phyloP scores from a whole-genome alignment of 2,329 filamentous ascomycete genomes.

The Neophaeococcomyces aloes region DNA sequence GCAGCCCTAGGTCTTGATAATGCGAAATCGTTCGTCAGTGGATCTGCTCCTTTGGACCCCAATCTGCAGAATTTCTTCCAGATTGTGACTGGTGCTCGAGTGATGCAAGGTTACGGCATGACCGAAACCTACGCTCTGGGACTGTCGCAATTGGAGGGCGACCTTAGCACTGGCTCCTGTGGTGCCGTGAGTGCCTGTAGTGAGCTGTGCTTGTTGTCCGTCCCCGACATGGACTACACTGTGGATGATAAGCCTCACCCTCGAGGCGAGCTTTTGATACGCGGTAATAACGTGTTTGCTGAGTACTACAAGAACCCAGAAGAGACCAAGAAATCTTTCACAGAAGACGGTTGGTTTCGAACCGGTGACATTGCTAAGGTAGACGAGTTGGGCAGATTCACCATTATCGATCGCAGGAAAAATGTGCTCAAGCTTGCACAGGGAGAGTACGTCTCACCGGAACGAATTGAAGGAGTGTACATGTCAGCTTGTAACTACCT shows the following conservation, averaged over 20 bases:
- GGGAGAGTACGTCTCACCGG: conserved; percentile 95
- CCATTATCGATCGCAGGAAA: conserved; percentile 94
- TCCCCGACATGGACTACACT: conserved; percentile 89
- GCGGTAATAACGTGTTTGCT: conserved; percentile 67
- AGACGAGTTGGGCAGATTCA: conserved; percentile 75
- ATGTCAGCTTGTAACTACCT: conserved; percentile 70
- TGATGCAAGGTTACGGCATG: conserved; percentile 82
- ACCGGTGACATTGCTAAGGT: conserved; percentile 85
- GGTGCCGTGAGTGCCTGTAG: conserved; percentile 57
- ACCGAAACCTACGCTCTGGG: conserved; percentile 83
- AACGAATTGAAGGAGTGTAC: conserved; percentile 93
- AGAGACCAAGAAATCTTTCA: conserved; percentile 73
- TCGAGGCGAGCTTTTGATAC: conserved; percentile 77
- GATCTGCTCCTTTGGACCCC: conserved; percentile 83
- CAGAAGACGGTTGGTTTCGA: conserved; percentile 90
- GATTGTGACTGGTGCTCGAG: conserved; percentile 65
- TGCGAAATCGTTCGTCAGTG: conserved; percentile 64
- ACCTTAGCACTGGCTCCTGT: conserved; percentile 71
- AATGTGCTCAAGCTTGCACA: conserved; percentile 98
- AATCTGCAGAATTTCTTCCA: conserved; percentile 80
- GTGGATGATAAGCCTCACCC: conserved; percentile 79
- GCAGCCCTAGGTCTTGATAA: conserved; percentile 72
- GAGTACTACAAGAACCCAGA: conserved; percentile 86
- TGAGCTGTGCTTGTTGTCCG: conserved; percentile 73
- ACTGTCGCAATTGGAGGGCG: conserved; percentile 57